Evolutionary conservation across 2,329 filamentous ascomycete species (phyloP), one percentile per base, ranked within the genome.

Genomic region (Hypocrella siamensis): DNA sequence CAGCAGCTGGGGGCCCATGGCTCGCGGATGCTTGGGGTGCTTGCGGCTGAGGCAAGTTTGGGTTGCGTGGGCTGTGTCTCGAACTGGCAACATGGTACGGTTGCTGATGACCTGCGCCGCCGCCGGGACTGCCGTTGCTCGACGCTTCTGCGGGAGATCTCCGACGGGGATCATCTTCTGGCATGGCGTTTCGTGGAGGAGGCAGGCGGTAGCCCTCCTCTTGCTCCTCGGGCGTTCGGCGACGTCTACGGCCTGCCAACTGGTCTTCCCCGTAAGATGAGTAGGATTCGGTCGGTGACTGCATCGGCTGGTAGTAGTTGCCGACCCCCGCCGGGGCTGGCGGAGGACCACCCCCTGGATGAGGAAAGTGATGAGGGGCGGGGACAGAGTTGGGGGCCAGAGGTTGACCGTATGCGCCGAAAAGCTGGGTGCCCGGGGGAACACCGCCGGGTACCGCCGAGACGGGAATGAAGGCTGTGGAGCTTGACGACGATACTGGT

Each of bases 391-490:
- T 48, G 15, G 46, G 51, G n/a, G 55, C 54, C 26, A 73, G 42
- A 15, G 68, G 68, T 38, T 73, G 67, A 8, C 68, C 68, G 39
- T 70, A 72, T 0, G 67, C 65, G 16, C 68, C 68, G 40, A 61
- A 73, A 6, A 73, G 52, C 35, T 61, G 66, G 3, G 66, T 69
- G 2, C 68, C 67, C 2, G 67, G 65, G 2, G 67, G 64, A 2
- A 72, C 62, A 11, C 64, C 66, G n/a, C 66, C 66, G n/a, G 63
- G 61, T 5, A 73, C 54, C 12, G 68, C 67, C 3, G 66, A 69
- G 5, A 74, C 64, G 2, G 69, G 68, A 11, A 73, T 66, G 38
- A 73, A 73, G 1, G 68, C 67, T 1, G 67, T 68, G 5, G 65
- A 65, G 25, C 63, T 61, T 9, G 65, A 63, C 0, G 63, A 66